Evolutionary conservation across 2,329 filamentous ascomycete species (phyloP).

Genomic region (Arthroderma sp.): DNA sequence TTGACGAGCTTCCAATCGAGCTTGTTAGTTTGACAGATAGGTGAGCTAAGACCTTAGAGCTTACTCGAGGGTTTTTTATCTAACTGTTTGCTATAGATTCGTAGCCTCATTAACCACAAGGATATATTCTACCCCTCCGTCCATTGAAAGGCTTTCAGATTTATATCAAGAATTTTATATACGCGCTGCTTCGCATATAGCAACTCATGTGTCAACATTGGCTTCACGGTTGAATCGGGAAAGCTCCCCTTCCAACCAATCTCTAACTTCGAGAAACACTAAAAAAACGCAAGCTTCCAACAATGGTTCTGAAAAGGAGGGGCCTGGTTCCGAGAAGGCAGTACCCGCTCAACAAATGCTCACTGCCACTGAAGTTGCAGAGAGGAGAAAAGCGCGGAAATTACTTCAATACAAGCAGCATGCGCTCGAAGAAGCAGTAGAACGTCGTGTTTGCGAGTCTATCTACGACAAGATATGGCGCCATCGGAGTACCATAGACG

Average conservation of each 20-base stretch:
- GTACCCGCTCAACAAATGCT: slow-evolving; percentile 65
- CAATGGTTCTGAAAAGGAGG: slow-evolving; percentile 39
- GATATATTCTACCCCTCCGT: slow-evolving; percentile 71
- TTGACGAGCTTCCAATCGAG: slow-evolving; percentile 86
- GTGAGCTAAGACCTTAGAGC: slow-evolving; percentile 31
- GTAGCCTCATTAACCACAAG: slow-evolving; percentile 80
- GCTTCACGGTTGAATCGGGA: slow-evolving; percentile 62
- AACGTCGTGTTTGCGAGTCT: slow-evolving; percentile 70
- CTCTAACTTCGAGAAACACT: slow-evolving; percentile 44
- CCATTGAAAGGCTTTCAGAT: slow-evolving; percentile 67
- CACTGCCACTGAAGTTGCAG: slow-evolving; percentile 69
- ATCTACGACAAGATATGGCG: slow-evolving; percentile 83
- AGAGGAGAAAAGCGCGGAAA: slow-evolving; percentile 64
- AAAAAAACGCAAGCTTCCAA: slow-evolving; percentile 41
- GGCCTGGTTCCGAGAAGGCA: slow-evolving; percentile 18
- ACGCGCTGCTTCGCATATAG: slow-evolving; percentile 66
- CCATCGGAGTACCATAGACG: slow-evolving; percentile 82
- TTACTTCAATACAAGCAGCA: slow-evolving; percentile 63
- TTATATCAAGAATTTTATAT: slow-evolving; percentile 92
- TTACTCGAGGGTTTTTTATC: background rate
- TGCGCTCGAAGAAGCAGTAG: slow-evolving; percentile 79
- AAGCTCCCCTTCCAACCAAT: slow-evolving; percentile 41
- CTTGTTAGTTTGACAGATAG: slow-evolving; percentile 79
- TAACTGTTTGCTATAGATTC: slow-evolving; percentile 46
- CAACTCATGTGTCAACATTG: slow-evolving; percentile 71